Percentiles rank a stretch among this genome's conserved stretches.
Evolutionary conservation across 2,329 filamentous ascomycete species (phyloP).

Genomic region (Phaeosphaeriaceae sp.): DNA sequence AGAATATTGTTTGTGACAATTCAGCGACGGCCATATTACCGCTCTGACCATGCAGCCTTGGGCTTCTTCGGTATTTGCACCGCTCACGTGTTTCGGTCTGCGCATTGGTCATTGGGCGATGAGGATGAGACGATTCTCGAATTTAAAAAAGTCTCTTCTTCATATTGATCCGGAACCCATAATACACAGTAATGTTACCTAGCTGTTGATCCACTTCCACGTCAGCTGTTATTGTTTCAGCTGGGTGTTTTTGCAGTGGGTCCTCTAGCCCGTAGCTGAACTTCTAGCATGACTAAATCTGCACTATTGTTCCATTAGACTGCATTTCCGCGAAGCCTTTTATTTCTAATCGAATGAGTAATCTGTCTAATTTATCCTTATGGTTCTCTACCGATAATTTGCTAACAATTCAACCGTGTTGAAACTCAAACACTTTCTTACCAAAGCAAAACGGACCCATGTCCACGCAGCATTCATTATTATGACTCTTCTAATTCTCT

Average conservation of each 20-base stretch:
- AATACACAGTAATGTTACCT: conserved; percentile 3
- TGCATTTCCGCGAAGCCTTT: no score
- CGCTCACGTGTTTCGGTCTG: conserved; percentile 10
- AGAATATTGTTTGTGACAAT: conserved; percentile 20
- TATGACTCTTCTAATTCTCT: not conserved
- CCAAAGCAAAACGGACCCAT: not conserved
- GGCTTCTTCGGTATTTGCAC: conserved; percentile 1
- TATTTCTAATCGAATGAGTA: no score
- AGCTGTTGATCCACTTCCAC: conserved; percentile 22
- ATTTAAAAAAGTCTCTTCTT: conserved; percentile 4
- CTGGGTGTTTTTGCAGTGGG: conserved; percentile 9
- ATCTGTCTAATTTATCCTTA: no score
- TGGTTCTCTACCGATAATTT: no score
- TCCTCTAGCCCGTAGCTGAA: not conserved
- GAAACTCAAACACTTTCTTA: no score
- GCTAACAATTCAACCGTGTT: no score
- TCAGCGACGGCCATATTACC: conserved; percentile 37
- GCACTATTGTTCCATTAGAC: no score
- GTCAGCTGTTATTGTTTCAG: conserved; percentile 28
- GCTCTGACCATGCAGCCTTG: conserved; percentile 7
- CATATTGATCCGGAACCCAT: conserved; percentile 25
- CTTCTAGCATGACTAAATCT: not conserved
- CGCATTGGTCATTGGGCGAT: conserved; percentile 16
- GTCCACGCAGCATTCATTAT: not conserved
- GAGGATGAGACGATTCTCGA: conserved; percentile 21